A percentile compares a stretch with the other conserved stretches of the same genome.
Conservation (phyloP, 306 rosid species). For the Heteromeles arbutifolia region DNA sequence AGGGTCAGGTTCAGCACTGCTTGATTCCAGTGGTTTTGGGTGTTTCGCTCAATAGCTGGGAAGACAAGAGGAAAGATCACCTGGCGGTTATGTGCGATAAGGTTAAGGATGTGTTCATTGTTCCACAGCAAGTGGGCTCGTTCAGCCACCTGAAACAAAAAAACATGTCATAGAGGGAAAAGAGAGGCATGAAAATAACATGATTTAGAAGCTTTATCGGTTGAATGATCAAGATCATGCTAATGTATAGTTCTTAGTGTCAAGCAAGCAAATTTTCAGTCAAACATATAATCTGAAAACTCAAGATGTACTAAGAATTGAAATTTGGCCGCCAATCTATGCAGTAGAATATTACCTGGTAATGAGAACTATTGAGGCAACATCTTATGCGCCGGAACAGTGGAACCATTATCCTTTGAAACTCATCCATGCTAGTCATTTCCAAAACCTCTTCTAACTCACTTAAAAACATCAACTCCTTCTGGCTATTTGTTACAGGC, state of each 20-base stretch:
- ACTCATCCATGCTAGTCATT: constrained; percentile 78
- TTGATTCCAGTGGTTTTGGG: constrained; percentile 88
- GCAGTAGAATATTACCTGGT: constrained; percentile 59
- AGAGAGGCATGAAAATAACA: not conserved
- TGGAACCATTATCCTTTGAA: constrained; percentile 78
- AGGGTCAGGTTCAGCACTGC: constrained; percentile 86
- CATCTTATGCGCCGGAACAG: constrained; percentile 63
- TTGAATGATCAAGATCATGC: not conserved
- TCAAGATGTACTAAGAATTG: not conserved
- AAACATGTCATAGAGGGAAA: not conserved
- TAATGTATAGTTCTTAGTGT: not conserved
- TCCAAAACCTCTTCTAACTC: constrained; percentile 95
- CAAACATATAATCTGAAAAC: not conserved
- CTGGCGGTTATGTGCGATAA: constrained; percentile 73
- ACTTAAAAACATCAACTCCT: constrained; percentile 94
- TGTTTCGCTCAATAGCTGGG: constrained; percentile 75
- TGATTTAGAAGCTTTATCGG: not conserved
- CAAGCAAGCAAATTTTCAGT: not conserved
- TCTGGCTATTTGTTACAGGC: constrained; percentile 96
- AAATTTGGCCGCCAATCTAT: not conserved
- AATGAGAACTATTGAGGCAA: constrained; percentile 84
- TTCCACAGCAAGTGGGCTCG: constrained; percentile 94
- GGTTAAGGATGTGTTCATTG: constrained; percentile 78
- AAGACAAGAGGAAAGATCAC: constrained; percentile 76
- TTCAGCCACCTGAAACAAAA: constrained; percentile 70